Evolutionary conservation across 805 yeast genomes (phyloP), one percentile per base, ranked within the genome.

Genomic region (Starmerella cellae): DNA sequence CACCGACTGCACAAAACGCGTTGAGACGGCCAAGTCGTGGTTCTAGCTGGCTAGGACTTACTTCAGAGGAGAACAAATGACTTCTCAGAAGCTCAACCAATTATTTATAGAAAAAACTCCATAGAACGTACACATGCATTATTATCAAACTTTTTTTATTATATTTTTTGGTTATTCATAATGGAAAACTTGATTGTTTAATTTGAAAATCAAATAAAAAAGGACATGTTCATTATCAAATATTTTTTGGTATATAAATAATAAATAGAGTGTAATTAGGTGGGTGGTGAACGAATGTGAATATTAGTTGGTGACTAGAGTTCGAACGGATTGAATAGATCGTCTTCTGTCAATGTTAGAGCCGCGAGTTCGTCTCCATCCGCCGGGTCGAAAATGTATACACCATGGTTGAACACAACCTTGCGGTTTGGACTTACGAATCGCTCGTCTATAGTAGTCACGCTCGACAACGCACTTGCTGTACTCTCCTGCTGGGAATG

Each of bases 321-420:
- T 13, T 41, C 52, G 26, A 50, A 52, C 13, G 55, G 54, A 19
- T 52, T 50, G 48, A 37, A 50, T 11, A 44, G 40, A 33, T 52
- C 55, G 28, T 45, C 52, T 5, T 36, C 43, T 10, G 42, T 34
- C 17, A 48, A 38, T 30, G 35, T 31, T 16, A 32, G 37, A n/a
- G 23, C 24, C 18, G 20, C 36, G 13, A 28, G 38, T 2, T 42
- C 39, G 11, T 26, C 27, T 5, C 20, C 36, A 20, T 33, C 45
- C 2, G 39, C 37, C 3, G 50, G 49, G 20, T 45, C 51, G 24
- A 46, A 52, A 10, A 52, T 50, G 44, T 43, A 52, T 3, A 52
- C 54, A n/a, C 55, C 54, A n/a, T 41, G 47, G 42, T 39, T 39
- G 21, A 48, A 40, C 5, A 45, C 26, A 34, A 45, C 37, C 37